A percentile compares a stretch with the other conserved stretches of the same genome.
Evolutionary conservation across 2,329 filamentous ascomycete species (phyloP).

Genomic region (Pseudonectria buxi): DNA sequence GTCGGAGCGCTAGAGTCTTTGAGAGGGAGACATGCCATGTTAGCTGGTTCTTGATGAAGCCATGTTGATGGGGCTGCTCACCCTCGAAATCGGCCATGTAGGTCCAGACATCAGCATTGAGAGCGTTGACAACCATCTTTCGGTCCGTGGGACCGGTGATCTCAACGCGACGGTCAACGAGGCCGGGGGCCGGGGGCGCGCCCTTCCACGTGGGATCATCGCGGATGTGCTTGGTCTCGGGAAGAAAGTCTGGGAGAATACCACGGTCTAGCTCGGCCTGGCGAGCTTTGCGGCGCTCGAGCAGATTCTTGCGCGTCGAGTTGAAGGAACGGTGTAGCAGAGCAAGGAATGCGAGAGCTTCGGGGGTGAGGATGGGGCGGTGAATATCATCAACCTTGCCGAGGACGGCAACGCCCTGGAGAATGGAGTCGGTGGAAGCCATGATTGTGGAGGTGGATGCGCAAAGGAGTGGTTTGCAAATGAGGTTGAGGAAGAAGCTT

Average conservation of each 20-base stretch:
- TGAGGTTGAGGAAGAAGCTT: background rate
- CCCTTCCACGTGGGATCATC: slow-evolving; percentile 93
- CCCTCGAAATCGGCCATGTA: slow-evolving; percentile 99
- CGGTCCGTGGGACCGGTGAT: slow-evolving; percentile 96
- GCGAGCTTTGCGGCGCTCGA: slow-evolving; percentile 77
- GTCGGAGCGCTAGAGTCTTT: slow-evolving; percentile 89
- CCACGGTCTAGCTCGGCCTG: slow-evolving; percentile 93
- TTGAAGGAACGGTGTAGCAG: slow-evolving; percentile 96
- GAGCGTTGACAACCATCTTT: slow-evolving; percentile 97
- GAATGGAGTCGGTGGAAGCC: slow-evolving; percentile 66
- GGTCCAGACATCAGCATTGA: slow-evolving; percentile 95
- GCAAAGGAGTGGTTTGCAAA: slow-evolving; percentile 1
- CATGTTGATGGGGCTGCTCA: slow-evolving; percentile 33
- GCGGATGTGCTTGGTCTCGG: slow-evolving; percentile 91
- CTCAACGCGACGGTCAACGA: slow-evolving; percentile 90
- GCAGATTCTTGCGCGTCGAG: slow-evolving; percentile 74
- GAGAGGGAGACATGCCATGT: slow-evolving; percentile 4
- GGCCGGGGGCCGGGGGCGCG: slow-evolving; percentile 80
- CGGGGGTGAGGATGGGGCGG: slow-evolving; percentile 84
- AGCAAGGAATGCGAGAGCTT: slow-evolving; percentile 86
- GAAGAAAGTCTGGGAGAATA: slow-evolving; percentile 83
- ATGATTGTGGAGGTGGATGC: slow-evolving; percentile 35
- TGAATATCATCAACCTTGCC: slow-evolving; percentile 71
- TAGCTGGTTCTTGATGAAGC: slow-evolving; percentile 3
- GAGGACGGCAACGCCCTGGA: slow-evolving; percentile 82